Percentiles rank a stretch among this genome's conserved stretches.
These are phyloP conservation scores for Pleurotus cornucopiae DNA, from an alignment of 768 basidiomycete genomes.

Conservation along the genomic window DNA sequence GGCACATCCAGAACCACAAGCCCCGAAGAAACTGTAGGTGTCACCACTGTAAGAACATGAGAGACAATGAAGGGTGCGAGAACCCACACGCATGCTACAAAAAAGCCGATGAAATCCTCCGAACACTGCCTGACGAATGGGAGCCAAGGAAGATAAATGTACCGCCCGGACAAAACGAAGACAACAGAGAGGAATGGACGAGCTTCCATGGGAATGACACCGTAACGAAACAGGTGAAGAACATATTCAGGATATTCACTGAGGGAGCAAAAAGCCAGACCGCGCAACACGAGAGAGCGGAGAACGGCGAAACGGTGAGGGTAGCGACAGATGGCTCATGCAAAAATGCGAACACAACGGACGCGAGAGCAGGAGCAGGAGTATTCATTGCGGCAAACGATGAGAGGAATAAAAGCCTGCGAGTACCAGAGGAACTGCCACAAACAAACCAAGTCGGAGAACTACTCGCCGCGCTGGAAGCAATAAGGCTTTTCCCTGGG, in stretches of 20 bases:
- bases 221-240: background rate
- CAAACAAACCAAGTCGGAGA: slow-evolving; percentile 20
- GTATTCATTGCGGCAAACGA: slow-evolving; percentile 4
- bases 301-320: background rate
- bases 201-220: background rate
- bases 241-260: background rate
- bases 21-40: background rate
- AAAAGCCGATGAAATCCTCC: background rate
- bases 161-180: background rate
- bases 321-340: slow-evolving; percentile 6
- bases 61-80: background rate
- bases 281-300: too few species aligned
- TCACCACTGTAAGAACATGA: background rate
- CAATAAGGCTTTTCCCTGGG: background rate
- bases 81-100: background rate
- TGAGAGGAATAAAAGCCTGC: slow-evolving; percentile 11
- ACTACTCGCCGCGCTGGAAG: slow-evolving; percentile 9
- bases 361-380: slow-evolving; percentile 2
- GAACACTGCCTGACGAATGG: background rate
- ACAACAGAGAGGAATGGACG: background rate
- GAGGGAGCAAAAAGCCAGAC: background rate
- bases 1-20: background rate
- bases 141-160: background rate
- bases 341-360: background rate
- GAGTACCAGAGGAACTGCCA: slow-evolving; percentile 10